These are phyloP conservation scores for Nymphaea colorata DNA, from an alignment of 164 flowering plant genomes.

Conservation along the genomic window DNA sequence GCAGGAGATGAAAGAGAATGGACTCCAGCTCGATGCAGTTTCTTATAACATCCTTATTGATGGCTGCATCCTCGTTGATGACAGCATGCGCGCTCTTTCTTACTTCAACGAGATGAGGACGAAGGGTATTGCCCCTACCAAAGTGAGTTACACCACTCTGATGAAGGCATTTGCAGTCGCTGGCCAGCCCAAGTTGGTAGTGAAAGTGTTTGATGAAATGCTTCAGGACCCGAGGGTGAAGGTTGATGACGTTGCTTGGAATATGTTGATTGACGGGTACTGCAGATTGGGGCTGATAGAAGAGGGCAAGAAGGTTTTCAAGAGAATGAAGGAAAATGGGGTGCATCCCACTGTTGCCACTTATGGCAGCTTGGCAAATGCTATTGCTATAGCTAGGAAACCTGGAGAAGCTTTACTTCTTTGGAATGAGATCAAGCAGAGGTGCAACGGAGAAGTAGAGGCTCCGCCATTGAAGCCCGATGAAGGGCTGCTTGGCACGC, in stretches of 20 bases:
- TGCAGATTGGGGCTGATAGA: conserved; percentile 66
- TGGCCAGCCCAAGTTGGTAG: conserved; percentile 79
- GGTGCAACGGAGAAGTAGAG: conserved; percentile 24
- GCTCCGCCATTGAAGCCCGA: conserved; percentile 68
- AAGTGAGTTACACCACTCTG: conserved; percentile 88
- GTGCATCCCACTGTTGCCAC: conserved; percentile 68
- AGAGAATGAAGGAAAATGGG: conserved; percentile 63
- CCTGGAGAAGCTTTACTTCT: conserved; percentile 92
- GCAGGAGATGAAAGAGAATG: conserved; percentile 49
- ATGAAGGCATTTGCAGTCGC: conserved; percentile 86
- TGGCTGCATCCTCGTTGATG: conserved; percentile 79
- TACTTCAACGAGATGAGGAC: conserved; percentile 89
- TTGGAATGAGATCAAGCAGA: conserved; percentile 88
- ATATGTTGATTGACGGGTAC: conserved; percentile 85
- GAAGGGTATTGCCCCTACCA: conserved; percentile 73
- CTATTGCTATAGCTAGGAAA: conserved; percentile 70
- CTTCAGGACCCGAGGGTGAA: conserved; percentile 67
- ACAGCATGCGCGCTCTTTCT: conserved; percentile 68
- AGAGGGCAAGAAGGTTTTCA: conserved; percentile 55
- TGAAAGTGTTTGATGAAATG: conserved; percentile 85
- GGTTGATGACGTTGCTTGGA: conserved; percentile 85
- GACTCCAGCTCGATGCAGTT: conserved; percentile 75
- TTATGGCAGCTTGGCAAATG: conserved; percentile 86
- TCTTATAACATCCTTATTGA: conserved; percentile 85
- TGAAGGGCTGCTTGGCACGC: conserved; percentile 68